Evolutionary conservation across 164 flowering plant species (phyloP), one percentile per base, ranked within the genome.

Genomic region (Houttuynia cordata): DNA sequence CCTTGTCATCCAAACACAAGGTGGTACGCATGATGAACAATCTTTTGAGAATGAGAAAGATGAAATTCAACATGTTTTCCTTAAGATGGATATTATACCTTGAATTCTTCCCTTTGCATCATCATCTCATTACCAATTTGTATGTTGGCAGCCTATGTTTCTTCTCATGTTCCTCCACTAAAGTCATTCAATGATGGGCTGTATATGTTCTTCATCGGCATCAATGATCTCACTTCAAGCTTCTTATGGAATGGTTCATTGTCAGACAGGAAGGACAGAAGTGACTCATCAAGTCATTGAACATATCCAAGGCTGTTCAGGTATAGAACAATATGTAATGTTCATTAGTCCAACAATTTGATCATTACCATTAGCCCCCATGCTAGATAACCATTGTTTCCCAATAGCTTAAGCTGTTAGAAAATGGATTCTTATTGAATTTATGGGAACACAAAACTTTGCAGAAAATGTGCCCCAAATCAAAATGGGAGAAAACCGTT

Each of bases 201-300:
- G 37, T 70, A 70, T 47, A 34, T 70, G 62, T 57, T 70, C 20
- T 65, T 57, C 54, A 61, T 65, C 21, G 73, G 73, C 18, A 15
- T 61, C 8, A 70, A 70, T 53, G 68, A 70, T 53, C 34, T 70
- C 25, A 51, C 57, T 3, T 12, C 3, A 21, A 47, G 56, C 39
- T 53, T 61, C 24, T 25, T 45, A 14, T 0, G 1, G 30, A 47
- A 70, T 25, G 42, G 56, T 20, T 52, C 49, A 53, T 45, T 60
- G 15, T 68, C 62, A 4, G 0, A n/a, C 21, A 1, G 59, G 61
- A 22, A 64, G 40, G 24, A 54, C 64, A 42, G 52, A 60, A 24
- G 64, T 62, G 10, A 68, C 65, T 30, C 68, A 68, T 10, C 39
- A 17, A 23, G 59, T 61, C 13, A 54, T 64, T 57, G 62, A 64